Evolutionary conservation across 331 rosid species (phyloP).

Genomic region (Pyrus hybrid): DNA sequence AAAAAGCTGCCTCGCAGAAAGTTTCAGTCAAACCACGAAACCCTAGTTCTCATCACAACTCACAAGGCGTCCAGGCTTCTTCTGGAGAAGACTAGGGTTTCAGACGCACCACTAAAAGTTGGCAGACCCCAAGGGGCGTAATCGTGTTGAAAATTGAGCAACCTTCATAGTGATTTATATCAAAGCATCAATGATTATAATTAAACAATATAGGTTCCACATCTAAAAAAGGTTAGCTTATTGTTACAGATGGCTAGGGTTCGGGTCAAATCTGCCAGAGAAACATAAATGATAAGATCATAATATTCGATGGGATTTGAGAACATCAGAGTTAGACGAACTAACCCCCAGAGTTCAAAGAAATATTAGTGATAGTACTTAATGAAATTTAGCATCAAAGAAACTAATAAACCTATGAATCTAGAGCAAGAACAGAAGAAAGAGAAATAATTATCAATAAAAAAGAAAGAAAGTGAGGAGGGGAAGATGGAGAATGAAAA

Average conservation of each 20-base stretch:
- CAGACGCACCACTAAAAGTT: too few species aligned
- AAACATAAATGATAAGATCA: neutral
- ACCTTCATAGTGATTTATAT: too few species aligned
- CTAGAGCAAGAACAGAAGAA: neutral
- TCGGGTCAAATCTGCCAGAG: neutral
- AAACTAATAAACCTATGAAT: too few species aligned
- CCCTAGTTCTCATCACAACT: conserved; percentile 28
- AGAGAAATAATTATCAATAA: neutral
- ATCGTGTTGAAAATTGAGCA: too few species aligned
- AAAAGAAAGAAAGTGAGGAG: neutral
- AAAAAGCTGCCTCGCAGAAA: conserved; percentile 27
- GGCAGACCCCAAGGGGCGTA: too few species aligned
- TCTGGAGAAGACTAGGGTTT: too few species aligned
- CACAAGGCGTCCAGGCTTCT: neutral
- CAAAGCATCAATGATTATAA: too few species aligned
- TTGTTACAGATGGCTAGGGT: neutral
- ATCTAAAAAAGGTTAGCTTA: neutral
- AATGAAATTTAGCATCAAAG: neutral
- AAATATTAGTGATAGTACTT: neutral
- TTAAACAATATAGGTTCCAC: neutral
- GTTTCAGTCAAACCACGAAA: conserved; percentile 36
- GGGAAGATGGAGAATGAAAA: neutral
- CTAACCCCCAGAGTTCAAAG: neutral
- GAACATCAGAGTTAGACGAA: neutral
- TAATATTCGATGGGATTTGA: neutral